Percentiles rank a stretch among this genome's conserved stretches.
Evolutionary conservation across 1,139 yeast species (phyloP).

Genomic region (Pichia cactophila): DNA sequence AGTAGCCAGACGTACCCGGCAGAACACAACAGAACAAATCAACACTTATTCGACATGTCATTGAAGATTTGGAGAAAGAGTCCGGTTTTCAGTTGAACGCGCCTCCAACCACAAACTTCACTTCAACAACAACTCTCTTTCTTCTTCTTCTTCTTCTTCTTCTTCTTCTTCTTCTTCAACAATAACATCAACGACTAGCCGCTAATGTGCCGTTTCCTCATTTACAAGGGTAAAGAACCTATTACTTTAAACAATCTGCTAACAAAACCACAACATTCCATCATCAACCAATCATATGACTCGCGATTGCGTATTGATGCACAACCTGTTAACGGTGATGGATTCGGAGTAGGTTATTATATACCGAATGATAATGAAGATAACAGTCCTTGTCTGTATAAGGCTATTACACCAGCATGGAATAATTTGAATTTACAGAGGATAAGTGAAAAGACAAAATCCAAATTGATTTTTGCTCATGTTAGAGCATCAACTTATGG

Average conservation of each 20-base stretch:
- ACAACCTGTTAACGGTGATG: slow-evolving; percentile 95
- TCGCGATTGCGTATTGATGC: slow-evolving; percentile 80
- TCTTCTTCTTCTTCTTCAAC: not conserved
- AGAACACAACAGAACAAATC: too few species aligned
- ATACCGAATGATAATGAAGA: slow-evolving; percentile 42
- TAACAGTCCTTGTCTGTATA: slow-evolving; percentile 61
- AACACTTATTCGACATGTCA: too few species aligned
- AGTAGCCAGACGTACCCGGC: too few species aligned
- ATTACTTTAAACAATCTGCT: slow-evolving; percentile 78
- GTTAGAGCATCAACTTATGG: slow-evolving; percentile 97
- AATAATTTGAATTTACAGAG: slow-evolving; percentile 84
- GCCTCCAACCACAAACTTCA: too few species aligned
- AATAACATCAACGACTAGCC: not conserved
- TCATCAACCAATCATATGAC: slow-evolving; percentile 92
- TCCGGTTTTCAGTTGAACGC: too few species aligned
- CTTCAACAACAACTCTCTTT: not conserved
- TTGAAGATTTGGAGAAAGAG: too few species aligned
- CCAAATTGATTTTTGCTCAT: slow-evolving; percentile 83
- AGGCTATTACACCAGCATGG: slow-evolving; percentile 98
- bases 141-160: not conserved
- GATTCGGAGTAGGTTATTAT: slow-evolving; percentile 95
- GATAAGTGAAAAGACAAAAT: slow-evolving; percentile 78
- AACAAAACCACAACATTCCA: slow-evolving; percentile 94
- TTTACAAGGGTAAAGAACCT: slow-evolving; percentile 66
- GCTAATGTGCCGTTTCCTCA: slow-evolving; percentile 49